A percentile compares a stretch with the other conserved stretches of the same genome.
Conservation (phyloP, 75 land plant species). For the Azolla pinnata region DNA sequence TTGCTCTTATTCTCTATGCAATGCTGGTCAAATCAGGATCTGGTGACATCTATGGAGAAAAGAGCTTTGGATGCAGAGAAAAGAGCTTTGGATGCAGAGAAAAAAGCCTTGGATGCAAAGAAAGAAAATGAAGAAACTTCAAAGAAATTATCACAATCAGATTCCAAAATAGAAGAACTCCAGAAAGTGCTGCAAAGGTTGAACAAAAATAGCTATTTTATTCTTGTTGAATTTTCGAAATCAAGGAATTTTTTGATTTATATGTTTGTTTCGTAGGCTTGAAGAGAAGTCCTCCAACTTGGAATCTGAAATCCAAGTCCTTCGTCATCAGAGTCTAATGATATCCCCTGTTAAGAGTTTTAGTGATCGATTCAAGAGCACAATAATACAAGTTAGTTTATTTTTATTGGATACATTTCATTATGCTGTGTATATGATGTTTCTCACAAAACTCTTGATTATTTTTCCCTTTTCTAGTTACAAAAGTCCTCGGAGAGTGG, state of each 20-base stretch:
- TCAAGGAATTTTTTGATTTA: too few relatives aligned
- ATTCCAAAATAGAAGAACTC: slow-evolving; percentile 53
- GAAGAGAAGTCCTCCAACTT: slow-evolving; percentile 74
- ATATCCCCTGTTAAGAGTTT: slow-evolving; percentile 48
- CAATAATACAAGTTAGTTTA: slow-evolving; percentile 35
- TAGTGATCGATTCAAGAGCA: slow-evolving; percentile 35
- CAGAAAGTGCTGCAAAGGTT: slow-evolving; percentile 83
- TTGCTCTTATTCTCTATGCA: too few relatives aligned
- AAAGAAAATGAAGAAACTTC: slow-evolving; percentile 69
- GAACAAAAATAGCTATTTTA: too few relatives aligned
- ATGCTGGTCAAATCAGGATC: slow-evolving; percentile 30
- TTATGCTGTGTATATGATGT: too few relatives aligned
- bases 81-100: slow-evolving; percentile 74
- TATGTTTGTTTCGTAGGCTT: slow-evolving; percentile 47
- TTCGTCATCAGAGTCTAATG: slow-evolving; percentile 62
- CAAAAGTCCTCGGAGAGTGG: slow-evolving; percentile 75
- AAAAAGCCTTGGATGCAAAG: slow-evolving; percentile 51
- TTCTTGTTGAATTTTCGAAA: too few relatives aligned
- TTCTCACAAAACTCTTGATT: too few relatives aligned
- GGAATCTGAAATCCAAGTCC: slow-evolving; percentile 76
- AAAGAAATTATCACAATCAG: slow-evolving; percentile 61
- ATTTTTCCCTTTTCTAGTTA: too few relatives aligned
- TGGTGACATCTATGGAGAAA: slow-evolving; percentile 67
- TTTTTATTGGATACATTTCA: background rate
- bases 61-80: too few relatives aligned